Conservation (phyloP, 306 rosid species). For the Macrotyloma uniflorum region DNA sequence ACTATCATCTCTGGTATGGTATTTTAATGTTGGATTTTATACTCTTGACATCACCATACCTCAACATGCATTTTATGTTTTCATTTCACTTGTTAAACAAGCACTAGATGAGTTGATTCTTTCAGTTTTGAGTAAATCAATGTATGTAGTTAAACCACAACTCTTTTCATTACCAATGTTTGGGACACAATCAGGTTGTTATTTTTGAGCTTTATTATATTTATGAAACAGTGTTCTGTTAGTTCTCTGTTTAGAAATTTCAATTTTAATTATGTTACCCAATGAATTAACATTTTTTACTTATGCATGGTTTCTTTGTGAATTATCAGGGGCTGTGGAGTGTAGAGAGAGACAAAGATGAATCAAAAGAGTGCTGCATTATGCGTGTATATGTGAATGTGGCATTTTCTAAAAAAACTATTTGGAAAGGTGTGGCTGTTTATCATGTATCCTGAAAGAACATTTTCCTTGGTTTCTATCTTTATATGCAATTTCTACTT, state of each 20-base stretch:
- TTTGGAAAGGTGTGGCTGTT: constrained; percentile 74
- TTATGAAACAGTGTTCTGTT: constrained; percentile 7
- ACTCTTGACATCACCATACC: not conserved
- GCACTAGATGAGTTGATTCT: not conserved
- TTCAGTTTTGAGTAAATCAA: not conserved
- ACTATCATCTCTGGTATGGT: constrained; percentile 1
- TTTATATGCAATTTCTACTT: not conserved
- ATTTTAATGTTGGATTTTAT: not conserved
- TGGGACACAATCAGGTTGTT: constrained; percentile 1
- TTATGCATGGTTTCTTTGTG: constrained; percentile 22
- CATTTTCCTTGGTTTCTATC: constrained; percentile 21
- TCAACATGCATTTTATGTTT: constrained; percentile 7
- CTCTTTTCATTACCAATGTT: not conserved
- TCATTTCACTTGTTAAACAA: not conserved
- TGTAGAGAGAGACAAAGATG: constrained; percentile 61
- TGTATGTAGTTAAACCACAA: not conserved
- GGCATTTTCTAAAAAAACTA: constrained; percentile 80
- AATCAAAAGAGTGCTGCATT: constrained; percentile 63
- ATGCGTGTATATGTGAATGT: constrained; percentile 76
- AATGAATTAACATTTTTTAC: constrained; percentile 14
- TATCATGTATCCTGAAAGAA: not conserved
- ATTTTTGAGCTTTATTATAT: not conserved
- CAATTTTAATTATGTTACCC: not conserved
- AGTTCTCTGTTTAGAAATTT: constrained; percentile 3
- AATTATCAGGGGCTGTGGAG: constrained; percentile 73